Evolutionary conservation across 129 eudicot species (phyloP), one percentile per base, ranked within the genome.

Genomic region (Escallonia rubra): DNA sequence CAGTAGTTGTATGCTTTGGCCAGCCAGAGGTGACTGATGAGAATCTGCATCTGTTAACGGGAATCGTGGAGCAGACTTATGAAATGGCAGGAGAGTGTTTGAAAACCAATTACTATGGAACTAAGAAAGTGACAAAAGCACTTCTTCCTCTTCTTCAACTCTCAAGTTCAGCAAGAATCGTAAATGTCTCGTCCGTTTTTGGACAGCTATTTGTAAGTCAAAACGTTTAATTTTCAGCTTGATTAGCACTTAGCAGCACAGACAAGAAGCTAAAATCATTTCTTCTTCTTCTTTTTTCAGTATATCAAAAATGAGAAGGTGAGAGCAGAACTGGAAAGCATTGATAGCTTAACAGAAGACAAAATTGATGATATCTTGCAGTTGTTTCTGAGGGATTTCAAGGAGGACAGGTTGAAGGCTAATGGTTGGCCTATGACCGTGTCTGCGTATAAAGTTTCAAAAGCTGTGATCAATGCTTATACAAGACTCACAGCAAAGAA

Each of bases 141-240:
- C 62, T 72, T 63, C 60, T 72, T 55, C 70, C 76, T 3, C 64
- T 72, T 43, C 76, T 72, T 48, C 70, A 72, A 44, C 69, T 72
- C 44, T 72, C 76, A 15, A 43, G 14, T 42, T 62, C 76, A 5
- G 54, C 76, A 9, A 62, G 69, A 63, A 51, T 72, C 8, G 69
- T 72, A 38, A 72, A 72, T 54, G 56, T 72, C 8, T 62, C 76
- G 8, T 62, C 76, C 42, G 41, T 1, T 3, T 53, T 15, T 38
- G 53, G 63, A 12, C 11, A 50, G 52, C 54, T 72, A 39, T 23
- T 2, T 39, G 76, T 72, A 72, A 34, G 4, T 34, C 15, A 9
- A 52, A 6, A 11, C 8, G 50, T 9, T 46, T 5, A 46, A 46
- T 46, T 9, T 46, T 2, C 50, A 46, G 6, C 50, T 46, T 46